Evolutionary conservation across 371 early-diverging fungal species (phyloP).

Genomic region (Lichtheimia hyalospora): DNA sequence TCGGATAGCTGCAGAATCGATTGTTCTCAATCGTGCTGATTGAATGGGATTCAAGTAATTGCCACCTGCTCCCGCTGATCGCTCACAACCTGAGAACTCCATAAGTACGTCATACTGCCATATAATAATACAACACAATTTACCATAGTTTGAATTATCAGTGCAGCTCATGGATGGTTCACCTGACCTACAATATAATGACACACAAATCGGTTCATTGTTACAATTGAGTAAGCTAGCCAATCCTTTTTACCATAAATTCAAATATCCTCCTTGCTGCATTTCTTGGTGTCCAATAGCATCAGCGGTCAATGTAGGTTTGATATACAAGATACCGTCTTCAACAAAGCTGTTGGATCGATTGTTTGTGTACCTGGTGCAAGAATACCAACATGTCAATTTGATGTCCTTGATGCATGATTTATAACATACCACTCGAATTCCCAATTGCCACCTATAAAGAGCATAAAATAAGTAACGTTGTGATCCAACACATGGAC

Average conservation of each 20-base stretch:
- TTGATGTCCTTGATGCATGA: too few species aligned
- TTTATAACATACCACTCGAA: slow-evolving; percentile 36
- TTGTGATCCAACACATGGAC: background rate
- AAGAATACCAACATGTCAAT: background rate
- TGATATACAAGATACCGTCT: slow-evolving; percentile 64
- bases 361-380: slow-evolving; percentile 56
- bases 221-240: background rate
- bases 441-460: slow-evolving; percentile 53
- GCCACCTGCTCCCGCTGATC: slow-evolving; percentile 47
- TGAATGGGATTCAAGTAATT: slow-evolving; percentile 69
- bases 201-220: background rate
- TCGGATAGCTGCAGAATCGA: slow-evolving; percentile 48
- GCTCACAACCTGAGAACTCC: slow-evolving; percentile 49
- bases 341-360: slow-evolving; percentile 65
- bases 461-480: too few species aligned
- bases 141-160: slow-evolving; percentile 44
- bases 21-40: slow-evolving; percentile 55
- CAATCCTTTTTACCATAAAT: slow-evolving; percentile 24
- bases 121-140: background rate
- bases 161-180: slow-evolving; percentile 36
- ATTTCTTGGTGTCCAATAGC: slow-evolving; percentile 31
- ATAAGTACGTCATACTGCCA: background rate
- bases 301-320: slow-evolving; percentile 60
- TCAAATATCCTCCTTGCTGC: slow-evolving; percentile 35
- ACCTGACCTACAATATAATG: slow-evolving; percentile 21